A percentile compares a stretch with the other conserved stretches of the same genome.
Evolutionary conservation across 495 filamentous ascomycete genomes (phyloP).

Genomic region (Lichenothelia convexa): DNA sequence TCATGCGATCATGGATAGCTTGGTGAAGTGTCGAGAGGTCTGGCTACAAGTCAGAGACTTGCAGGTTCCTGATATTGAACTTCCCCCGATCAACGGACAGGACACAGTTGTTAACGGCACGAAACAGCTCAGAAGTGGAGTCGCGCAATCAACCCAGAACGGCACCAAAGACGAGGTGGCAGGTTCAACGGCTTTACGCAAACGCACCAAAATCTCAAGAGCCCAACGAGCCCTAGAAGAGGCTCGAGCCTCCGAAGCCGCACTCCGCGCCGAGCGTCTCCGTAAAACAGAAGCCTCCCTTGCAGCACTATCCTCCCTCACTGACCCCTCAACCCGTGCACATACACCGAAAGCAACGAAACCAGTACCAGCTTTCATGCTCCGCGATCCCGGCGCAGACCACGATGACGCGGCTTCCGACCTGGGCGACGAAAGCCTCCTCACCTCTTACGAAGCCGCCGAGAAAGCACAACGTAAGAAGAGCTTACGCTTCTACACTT

Average conservation of each 20-base stretch:
- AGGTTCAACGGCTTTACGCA: slow-evolving; percentile 11
- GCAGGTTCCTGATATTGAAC: slow-evolving; percentile 11
- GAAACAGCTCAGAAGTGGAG: background rate
- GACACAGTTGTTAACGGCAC: slow-evolving; percentile 5
- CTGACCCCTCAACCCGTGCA: slow-evolving; percentile 13
- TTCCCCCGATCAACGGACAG: slow-evolving; percentile 23
- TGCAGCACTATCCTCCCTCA: slow-evolving; percentile 35
- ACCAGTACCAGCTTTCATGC: slow-evolving; percentile 8
- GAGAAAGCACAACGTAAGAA: slow-evolving; percentile 78
- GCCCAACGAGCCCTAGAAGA: slow-evolving; percentile 31
- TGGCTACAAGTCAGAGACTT: slow-evolving; percentile 62
- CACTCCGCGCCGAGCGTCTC: slow-evolving; percentile 35
- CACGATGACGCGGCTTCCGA: slow-evolving; percentile 38
- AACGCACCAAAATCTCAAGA: slow-evolving; percentile 31
- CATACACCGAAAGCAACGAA: slow-evolving; percentile 20
- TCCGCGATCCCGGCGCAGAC: too few relatives aligned
- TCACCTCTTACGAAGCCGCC: slow-evolving; percentile 46
- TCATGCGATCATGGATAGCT: slow-evolving; percentile 70
- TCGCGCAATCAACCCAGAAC: too few relatives aligned
- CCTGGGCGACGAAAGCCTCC: slow-evolving; percentile 45
- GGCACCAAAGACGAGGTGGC: background rate
- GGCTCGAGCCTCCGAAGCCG: slow-evolving; percentile 33
- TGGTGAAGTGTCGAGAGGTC: slow-evolving; percentile 60
- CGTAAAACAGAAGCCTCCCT: slow-evolving; percentile 49
- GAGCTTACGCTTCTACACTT: slow-evolving; percentile 87